Conservation (phyloP, 225 moss, liverwort and hornwort species). For the Thuidium tamariscinum region DNA sequence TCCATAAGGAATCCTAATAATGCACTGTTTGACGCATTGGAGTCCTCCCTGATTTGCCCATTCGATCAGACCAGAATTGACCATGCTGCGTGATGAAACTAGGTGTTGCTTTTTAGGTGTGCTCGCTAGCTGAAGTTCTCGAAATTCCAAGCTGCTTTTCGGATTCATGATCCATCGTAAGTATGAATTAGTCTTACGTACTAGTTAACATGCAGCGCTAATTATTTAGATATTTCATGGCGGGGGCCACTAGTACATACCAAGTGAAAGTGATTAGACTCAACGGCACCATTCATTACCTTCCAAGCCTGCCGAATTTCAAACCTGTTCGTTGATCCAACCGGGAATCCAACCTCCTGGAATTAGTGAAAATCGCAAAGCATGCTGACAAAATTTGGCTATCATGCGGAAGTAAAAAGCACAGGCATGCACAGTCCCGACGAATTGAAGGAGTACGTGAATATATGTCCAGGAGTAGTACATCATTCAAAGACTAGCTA, state of each 20-base stretch:
- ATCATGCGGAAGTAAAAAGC: not conserved
- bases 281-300: not conserved
- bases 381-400: not conserved
- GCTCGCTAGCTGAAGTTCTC: not conserved
- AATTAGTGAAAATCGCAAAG: not conserved
- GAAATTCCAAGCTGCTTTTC: not conserved
- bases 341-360: not conserved
- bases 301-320: not conserved
- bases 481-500: not conserved
- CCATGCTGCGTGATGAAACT: not conserved
- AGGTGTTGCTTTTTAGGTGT: not conserved
- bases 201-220: not conserved
- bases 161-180: not conserved
- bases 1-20: not conserved
- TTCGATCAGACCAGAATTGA: not conserved
- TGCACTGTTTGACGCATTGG: not conserved
- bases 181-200: not conserved
- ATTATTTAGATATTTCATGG: not conserved
- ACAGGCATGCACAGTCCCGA: not conserved
- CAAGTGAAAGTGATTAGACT: not conserved
- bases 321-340: not conserved
- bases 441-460: slow-evolving; percentile 10
- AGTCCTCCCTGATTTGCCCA: not conserved
- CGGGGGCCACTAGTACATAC: not conserved
- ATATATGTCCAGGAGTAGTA: not conserved